These are phyloP conservation scores for Notholithocarpus densiflorus DNA, from an alignment of 306 rosid species.

Conservation along the genomic window DNA sequence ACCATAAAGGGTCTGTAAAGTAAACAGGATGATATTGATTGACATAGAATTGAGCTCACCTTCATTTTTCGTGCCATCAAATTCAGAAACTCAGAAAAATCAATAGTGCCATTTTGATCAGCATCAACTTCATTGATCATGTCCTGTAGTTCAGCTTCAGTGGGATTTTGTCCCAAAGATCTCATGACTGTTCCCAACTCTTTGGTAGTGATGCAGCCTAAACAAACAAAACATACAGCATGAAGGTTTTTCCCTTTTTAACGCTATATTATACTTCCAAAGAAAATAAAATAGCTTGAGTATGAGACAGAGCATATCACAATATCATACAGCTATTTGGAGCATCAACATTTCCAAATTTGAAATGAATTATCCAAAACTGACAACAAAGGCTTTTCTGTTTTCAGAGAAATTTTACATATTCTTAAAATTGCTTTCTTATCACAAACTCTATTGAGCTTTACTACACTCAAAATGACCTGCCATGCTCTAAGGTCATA, in stretches of 20 bases:
- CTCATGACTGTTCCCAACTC: conserved; percentile 38
- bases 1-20: background rate
- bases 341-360: background rate
- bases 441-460: background rate
- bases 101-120: conserved; percentile 34
- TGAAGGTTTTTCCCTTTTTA: background rate
- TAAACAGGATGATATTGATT: background rate
- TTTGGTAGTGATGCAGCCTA: conserved; percentile 32
- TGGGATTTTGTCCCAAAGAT: conserved; percentile 35
- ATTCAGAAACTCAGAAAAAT: conserved; percentile 31
- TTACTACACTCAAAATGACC: too few species aligned
- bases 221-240: background rate
- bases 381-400: background rate
- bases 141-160: conserved; percentile 32
- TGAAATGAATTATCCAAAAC: background rate
- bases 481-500: too few species aligned
- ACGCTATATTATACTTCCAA: background rate
- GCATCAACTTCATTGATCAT: conserved; percentile 38
- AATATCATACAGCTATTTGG: background rate
- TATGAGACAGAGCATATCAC: background rate
- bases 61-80: conserved; percentile 35
- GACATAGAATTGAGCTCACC: conserved; percentile 8
- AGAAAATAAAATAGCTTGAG: background rate
- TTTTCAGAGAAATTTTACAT: background rate
- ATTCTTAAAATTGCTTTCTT: background rate